Percentiles rank a stretch among this genome's conserved stretches.
These are phyloP conservation scores for Heterobasidion occidentale DNA, from an alignment of 1,284 basidiomycete species.

Conservation along the genomic window DNA sequence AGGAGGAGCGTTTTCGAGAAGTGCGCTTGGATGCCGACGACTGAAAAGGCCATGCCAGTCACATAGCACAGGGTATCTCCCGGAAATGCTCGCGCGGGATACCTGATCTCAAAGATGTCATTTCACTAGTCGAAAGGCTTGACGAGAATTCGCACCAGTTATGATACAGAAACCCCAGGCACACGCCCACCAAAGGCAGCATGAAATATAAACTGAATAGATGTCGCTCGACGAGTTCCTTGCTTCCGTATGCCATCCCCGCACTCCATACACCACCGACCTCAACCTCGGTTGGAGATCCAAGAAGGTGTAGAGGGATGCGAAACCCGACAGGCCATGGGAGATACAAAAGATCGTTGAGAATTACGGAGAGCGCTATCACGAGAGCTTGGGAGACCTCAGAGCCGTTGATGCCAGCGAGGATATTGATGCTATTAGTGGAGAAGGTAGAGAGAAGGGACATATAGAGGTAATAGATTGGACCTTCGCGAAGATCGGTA, in stretches of 20 bases:
- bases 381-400: slow-evolving; percentile 92
- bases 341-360: slow-evolving; percentile 91
- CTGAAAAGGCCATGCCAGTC: slow-evolving; percentile 95
- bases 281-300: slow-evolving; percentile 56
- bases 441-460: slow-evolving; percentile 92
- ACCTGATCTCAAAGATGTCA: slow-evolving; percentile 47
- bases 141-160: slow-evolving; percentile 66
- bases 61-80: slow-evolving; percentile 99
- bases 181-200: slow-evolving; percentile 89
- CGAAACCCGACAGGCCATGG: slow-evolving; percentile 73
- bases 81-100: slow-evolving; percentile 90
- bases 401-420: slow-evolving; percentile 96
- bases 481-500: slow-evolving; percentile 43
- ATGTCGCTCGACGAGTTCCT: slow-evolving; percentile 85
- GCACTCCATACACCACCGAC: slow-evolving; percentile 74
- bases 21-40: slow-evolving; percentile 93
- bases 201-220: slow-evolving; percentile 95
- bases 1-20: slow-evolving; percentile 95
- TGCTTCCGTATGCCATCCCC: slow-evolving; percentile 80
- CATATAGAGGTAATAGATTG: slow-evolving; percentile 96
- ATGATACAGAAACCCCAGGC: slow-evolving; percentile 83
- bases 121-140: not conserved
- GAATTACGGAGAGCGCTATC: slow-evolving; percentile 83
- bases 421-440: slow-evolving; percentile 98
- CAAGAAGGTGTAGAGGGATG: slow-evolving; percentile 63